Percentiles rank a stretch among this genome's conserved stretches.
These are phyloP conservation scores for Nitzschia putrida DNA, from an alignment of 108 stramenopile species.

Conservation along the genomic window DNA sequence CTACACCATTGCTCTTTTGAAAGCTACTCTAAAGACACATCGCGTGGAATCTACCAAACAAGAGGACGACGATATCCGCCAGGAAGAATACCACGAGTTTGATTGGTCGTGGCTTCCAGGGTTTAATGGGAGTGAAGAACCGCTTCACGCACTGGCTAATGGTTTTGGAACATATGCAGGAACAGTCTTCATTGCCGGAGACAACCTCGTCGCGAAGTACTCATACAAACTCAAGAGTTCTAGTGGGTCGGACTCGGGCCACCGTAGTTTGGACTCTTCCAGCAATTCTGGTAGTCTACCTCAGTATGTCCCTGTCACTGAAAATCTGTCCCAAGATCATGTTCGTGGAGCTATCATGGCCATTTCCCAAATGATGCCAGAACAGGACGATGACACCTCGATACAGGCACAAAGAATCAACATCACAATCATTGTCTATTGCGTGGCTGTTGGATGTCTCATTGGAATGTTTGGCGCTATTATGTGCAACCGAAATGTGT, in stretches of 20 bases:
- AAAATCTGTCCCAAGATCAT: constrained; percentile 58
- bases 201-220: constrained; percentile 86
- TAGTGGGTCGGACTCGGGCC: constrained; percentile 24
- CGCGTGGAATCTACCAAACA: constrained; percentile 12
- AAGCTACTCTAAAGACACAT: constrained; percentile 69
- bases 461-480: constrained; percentile 80
- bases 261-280: constrained; percentile 18
- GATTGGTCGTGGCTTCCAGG: constrained; percentile 96
- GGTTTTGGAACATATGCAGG: constrained; percentile 81
- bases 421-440: constrained; percentile 79
- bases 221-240: constrained; percentile 48
- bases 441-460: constrained; percentile 71
- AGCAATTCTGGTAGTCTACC: constrained; percentile 39
- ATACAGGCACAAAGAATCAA: constrained; percentile 20
- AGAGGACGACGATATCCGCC: constrained; percentile 17
- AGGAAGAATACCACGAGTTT: constrained; percentile 67
- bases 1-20: constrained; percentile 83
- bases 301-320: constrained; percentile 67
- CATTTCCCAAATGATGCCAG: constrained; percentile 79
- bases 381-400: constrained; percentile 28
- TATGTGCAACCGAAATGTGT: constrained; percentile 77
- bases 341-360: constrained; percentile 86
- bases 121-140: constrained; percentile 88
- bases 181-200: constrained; percentile 89
- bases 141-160: constrained; percentile 85